These are phyloP conservation scores for Calocera cornea DNA, from an alignment of 768 basidiomycete genomes.

Conservation along the genomic window DNA sequence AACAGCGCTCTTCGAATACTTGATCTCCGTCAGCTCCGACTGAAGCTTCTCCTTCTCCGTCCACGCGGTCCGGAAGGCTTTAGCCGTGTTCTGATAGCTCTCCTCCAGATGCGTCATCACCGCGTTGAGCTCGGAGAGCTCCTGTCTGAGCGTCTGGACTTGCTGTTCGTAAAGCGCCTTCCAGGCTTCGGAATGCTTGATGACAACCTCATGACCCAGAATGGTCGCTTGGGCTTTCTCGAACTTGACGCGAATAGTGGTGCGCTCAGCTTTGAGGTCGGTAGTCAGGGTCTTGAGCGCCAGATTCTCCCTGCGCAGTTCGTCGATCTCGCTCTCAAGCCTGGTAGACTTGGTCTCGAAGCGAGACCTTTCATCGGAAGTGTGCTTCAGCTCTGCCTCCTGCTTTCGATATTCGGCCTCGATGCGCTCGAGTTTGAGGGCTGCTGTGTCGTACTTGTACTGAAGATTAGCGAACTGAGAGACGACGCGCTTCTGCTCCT, in stretches of 20 bases:
- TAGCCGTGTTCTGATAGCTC: neutral
- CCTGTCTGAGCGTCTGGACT: neutral
- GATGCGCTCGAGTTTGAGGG: neutral
- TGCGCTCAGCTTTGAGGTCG: neutral
- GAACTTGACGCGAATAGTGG: neutral
- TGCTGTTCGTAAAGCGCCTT: neutral
- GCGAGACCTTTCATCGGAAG: neutral
- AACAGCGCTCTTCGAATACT: neutral
- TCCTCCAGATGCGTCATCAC: neutral
- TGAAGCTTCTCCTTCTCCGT: constrained; percentile 1
- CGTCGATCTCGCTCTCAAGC: neutral
- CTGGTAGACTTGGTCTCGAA: neutral
- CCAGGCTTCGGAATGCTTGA: neutral
- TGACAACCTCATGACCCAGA: neutral
- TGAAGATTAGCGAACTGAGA: neutral
- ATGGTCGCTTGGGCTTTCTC: neutral
- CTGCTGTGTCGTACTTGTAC: neutral
- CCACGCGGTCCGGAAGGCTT: neutral
- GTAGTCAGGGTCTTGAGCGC: neutral
- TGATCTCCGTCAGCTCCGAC: neutral
- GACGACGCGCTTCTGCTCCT: neutral
- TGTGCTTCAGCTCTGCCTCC: neutral
- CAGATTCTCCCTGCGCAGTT: neutral
- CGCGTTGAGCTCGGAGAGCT: neutral
- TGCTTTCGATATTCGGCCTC: neutral